phyloP scores from a whole-genome alignment of 164 flowering plant genomes.

The Berberis thunbergii region DNA sequence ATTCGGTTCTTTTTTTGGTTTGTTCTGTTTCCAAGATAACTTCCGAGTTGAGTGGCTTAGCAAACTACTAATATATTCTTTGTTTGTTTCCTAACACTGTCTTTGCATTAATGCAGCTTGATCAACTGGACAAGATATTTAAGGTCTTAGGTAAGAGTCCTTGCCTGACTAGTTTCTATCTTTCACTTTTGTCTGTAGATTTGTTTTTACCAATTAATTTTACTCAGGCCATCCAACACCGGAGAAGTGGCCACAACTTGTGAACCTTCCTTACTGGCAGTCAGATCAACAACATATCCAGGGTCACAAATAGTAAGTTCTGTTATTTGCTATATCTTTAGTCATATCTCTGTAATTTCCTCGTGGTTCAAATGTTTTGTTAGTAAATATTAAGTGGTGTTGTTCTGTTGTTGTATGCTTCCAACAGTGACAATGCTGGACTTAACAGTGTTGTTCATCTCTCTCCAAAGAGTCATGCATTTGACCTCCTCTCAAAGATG shows the following conservation, averaged over 20 bases:
- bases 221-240: conserved; percentile 82
- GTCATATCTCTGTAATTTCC: not conserved
- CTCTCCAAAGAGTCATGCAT: conserved; percentile 72
- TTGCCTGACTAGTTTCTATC: not conserved
- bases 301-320: conserved; percentile 67
- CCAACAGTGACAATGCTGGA: conserved; percentile 71
- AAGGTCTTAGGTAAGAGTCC: conserved; percentile 70
- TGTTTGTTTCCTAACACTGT: conserved; percentile 7
- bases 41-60: no score
- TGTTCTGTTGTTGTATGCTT: conserved; percentile 2
- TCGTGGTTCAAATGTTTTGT: no score
- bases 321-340: not conserved
- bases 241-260: conserved; percentile 95
- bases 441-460: conserved; percentile 76
- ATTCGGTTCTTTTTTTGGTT: not conserved
- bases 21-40: not conserved
- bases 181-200: conserved; percentile 1
- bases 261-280: conserved; percentile 88
- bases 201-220: not conserved
- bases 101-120: conserved; percentile 50
- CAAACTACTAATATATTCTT: no score
- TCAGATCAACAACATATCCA: conserved; percentile 80
- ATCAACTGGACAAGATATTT: conserved; percentile 97
- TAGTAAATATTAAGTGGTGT: not conserved
- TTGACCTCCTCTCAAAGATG: conserved; percentile 93